These are phyloP conservation scores for Moniliella sp. DNA, from an alignment of 1,284 basidiomycete genomes.

Conservation along the genomic window DNA sequence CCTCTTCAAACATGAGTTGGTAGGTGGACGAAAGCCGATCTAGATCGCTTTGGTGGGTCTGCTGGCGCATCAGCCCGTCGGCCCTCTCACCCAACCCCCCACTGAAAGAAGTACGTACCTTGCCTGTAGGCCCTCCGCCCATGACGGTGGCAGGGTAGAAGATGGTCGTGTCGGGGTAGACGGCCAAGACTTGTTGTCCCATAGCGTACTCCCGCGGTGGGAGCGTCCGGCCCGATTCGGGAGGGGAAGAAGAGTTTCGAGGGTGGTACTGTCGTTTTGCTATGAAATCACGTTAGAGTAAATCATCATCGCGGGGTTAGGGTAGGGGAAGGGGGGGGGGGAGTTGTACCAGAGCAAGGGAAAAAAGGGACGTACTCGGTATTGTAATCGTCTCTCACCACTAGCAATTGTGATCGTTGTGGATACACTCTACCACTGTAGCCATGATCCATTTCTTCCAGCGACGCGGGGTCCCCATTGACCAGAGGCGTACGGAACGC, in stretches of 20 bases:
- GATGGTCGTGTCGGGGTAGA: conserved; percentile 32
- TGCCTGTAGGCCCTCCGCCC: conserved; percentile 19
- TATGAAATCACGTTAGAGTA: no score
- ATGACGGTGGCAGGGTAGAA: conserved; percentile 29
- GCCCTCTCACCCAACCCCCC: background rate
- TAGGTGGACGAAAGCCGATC: conserved; percentile 25
- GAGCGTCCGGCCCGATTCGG: conserved; percentile 18
- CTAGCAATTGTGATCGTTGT: conserved; percentile 12
- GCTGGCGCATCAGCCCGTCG: no score
- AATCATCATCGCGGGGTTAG: background rate
- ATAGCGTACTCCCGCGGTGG: conserved; percentile 18
- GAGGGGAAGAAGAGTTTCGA: conserved; percentile 23
- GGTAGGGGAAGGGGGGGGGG: background rate
- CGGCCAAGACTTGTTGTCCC: conserved; percentile 21
- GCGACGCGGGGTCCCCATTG: conserved; percentile 1
- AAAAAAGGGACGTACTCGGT: background rate
- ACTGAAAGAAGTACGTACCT: conserved; percentile 4
- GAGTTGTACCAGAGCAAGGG: conserved; percentile 1
- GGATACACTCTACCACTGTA: conserved; percentile 10
- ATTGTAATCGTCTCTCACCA: background rate
- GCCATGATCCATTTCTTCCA: conserved; percentile 21
- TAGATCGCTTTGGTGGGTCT: conserved; percentile 9
- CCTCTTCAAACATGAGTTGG: conserved; percentile 28
- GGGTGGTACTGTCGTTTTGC: conserved; percentile 10
- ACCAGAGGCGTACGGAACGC: conserved; percentile 14